These are phyloP conservation scores for Peronospora farinosa DNA, from an alignment of 352 stramenopile species.

Conservation along the genomic window DNA sequence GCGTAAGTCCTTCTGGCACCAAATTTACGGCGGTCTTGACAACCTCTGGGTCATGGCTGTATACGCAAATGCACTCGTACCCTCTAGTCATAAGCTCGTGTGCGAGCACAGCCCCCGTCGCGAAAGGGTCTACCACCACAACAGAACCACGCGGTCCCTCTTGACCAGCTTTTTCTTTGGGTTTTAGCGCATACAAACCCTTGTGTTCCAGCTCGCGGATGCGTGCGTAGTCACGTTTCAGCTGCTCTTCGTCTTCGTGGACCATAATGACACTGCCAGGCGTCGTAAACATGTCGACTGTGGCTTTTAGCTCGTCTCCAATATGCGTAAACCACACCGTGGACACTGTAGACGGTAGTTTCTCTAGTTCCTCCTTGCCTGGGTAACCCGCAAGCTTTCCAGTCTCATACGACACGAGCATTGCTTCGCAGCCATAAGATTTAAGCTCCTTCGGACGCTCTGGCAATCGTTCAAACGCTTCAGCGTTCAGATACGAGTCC, in stretches of 20 bases:
- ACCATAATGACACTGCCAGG: conserved; percentile 82
- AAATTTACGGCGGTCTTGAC: conserved; percentile 76
- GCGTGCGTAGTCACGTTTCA: conserved; percentile 76
- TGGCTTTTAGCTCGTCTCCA: conserved; percentile 52
- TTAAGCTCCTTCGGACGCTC: conserved; percentile 56
- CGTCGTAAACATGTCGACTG: conserved; percentile 89
- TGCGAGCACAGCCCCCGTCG: conserved; percentile 91
- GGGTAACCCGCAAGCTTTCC: conserved; percentile 81
- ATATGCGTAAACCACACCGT: conserved; percentile 66
- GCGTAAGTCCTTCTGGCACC: conserved; percentile 64
- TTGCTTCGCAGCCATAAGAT: conserved; percentile 86
- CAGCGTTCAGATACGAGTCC: conserved; percentile 78
- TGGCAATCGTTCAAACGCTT: conserved; percentile 48
- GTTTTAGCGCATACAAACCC: conserved; percentile 51
- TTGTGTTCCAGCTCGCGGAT: conserved; percentile 80
- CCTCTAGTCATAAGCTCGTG: conserved; percentile 86
- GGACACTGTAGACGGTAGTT: conserved; percentile 84
- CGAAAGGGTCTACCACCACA: conserved; percentile 94
- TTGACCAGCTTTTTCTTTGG: conserved; percentile 13
- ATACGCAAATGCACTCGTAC: conserved; percentile 87
- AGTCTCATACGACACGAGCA: conserved; percentile 86
- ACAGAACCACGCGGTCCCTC: conserved; percentile 56
- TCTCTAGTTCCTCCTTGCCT: conserved; percentile 80
- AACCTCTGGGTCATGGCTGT: conserved; percentile 79
- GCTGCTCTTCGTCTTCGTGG: conserved; percentile 62